These are phyloP conservation scores for Pythium folliculosum DNA, from an alignment of 352 stramenopile species.

Conservation along the genomic window DNA sequence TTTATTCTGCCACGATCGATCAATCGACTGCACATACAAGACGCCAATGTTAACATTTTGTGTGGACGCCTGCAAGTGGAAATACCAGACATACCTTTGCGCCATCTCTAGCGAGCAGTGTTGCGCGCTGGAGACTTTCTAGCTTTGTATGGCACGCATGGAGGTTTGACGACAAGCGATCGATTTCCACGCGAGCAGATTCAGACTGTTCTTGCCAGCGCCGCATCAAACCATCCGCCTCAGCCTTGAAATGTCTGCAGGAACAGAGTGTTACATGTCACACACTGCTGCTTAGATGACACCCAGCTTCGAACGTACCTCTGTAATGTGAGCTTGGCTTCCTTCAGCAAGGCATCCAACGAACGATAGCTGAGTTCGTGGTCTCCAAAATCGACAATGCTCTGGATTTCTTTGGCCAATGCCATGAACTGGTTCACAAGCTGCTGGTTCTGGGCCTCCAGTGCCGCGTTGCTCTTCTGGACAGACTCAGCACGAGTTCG, in stretches of 20 bases:
- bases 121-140: conserved; percentile 44
- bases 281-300: too few relatives aligned
- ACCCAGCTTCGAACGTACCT: conserved; percentile 18
- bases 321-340: conserved; percentile 41
- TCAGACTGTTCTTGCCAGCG: conserved; percentile 52
- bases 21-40: conserved; percentile 16
- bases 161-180: conserved; percentile 45
- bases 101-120: conserved; percentile 45
- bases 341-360: conserved; percentile 32
- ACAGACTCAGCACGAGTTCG: conserved; percentile 36
- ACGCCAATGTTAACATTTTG: background rate
- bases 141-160: conserved; percentile 52
- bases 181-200: conserved; percentile 40
- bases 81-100: conserved; percentile 34
- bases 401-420: conserved; percentile 43
- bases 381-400: conserved; percentile 20
- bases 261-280: background rate
- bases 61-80: background rate
- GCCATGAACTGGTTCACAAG: conserved; percentile 43
- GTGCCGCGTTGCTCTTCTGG: conserved; percentile 26
- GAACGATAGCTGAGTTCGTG: conserved; percentile 25
- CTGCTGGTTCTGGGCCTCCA: conserved; percentile 39
- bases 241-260: conserved; percentile 46
- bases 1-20: conserved; percentile 27
- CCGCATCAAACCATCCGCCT: conserved; percentile 36